A percentile compares a stretch with the other conserved stretches of the same genome.
These are phyloP conservation scores for Eimeria falciformis DNA, from an alignment of 169 alveolate genomes.

Conservation along the genomic window DNA sequence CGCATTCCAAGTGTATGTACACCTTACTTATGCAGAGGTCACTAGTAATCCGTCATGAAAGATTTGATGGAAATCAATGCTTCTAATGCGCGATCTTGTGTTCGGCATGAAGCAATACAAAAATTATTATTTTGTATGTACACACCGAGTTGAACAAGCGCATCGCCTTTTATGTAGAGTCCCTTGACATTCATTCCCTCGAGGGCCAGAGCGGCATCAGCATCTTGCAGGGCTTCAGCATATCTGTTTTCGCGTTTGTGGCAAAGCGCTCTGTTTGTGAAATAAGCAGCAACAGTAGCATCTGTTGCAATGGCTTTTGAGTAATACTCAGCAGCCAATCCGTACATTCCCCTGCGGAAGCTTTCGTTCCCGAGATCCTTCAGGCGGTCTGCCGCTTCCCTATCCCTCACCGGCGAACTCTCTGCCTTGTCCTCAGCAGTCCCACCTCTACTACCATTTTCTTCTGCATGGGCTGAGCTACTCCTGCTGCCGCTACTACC, in stretches of 20 bases:
- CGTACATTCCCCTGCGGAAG: constrained; percentile 87
- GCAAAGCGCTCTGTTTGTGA: constrained; percentile 90
- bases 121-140: no score
- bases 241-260: constrained; percentile 86
- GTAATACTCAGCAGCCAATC: constrained; percentile 89
- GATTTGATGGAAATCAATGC: no score
- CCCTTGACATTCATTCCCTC: constrained; percentile 90
- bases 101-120: no score
- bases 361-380: constrained; percentile 86
- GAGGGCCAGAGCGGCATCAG: constrained; percentile 86
- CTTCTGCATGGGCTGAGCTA: background rate
- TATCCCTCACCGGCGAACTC: constrained; percentile 22
- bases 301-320: constrained; percentile 86
- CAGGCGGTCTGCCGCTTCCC: constrained; percentile 65
- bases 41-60: no score
- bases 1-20: no score
- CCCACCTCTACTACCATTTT: constrained; percentile 3
- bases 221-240: constrained; percentile 87
- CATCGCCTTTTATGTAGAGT: constrained; percentile 88
- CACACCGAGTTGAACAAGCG: constrained; percentile 87
- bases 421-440: background rate
- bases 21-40: background rate
- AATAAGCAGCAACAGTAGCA: constrained; percentile 86
- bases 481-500: constrained; percentile 11
- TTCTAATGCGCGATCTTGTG: no score